phyloP scores from a whole-genome alignment of 2,329 filamentous ascomycete genomes.

The Aspergillus novofumigatus region DNA sequence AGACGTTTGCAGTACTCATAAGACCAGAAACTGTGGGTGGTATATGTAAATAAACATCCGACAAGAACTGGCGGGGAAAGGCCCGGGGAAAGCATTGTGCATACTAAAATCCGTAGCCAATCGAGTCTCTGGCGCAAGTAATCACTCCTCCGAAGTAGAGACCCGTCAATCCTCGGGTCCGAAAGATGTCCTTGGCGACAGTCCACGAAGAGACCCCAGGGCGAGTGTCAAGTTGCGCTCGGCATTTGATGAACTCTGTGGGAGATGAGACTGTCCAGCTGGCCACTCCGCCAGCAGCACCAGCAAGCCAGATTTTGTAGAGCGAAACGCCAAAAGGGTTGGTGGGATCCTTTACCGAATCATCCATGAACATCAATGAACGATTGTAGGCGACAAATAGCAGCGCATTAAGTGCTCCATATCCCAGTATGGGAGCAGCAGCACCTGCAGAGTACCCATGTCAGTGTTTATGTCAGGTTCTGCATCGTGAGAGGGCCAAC shows the following conservation, averaged over 20 bases:
- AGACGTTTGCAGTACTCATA: conserved; percentile 71
- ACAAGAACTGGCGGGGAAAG: conserved; percentile 5
- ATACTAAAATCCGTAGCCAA: conserved; percentile 94
- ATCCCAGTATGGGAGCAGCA: conserved; percentile 80
- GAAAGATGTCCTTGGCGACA: conserved; percentile 60
- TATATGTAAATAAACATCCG: conserved; percentile 8
- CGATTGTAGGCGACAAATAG: conserved; percentile 90
- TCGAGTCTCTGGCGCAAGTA: conserved; percentile 75
- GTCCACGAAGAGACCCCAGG: conserved; percentile 55
- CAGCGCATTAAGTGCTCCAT: conserved; percentile 85
- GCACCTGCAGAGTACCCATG: conserved; percentile 51
- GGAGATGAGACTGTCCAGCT: conserved; percentile 84
- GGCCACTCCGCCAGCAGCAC: conserved; percentile 74
- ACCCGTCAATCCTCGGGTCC: conserved; percentile 59
- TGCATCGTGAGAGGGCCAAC: conserved; percentile 1
- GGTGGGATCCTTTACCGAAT: conserved; percentile 40
- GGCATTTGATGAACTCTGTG: conserved; percentile 86
- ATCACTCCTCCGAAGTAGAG: conserved; percentile 78
- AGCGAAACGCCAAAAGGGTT: conserved; percentile 48
- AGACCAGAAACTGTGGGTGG: conserved; percentile 66
- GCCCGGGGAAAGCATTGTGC: conserved; percentile 21
- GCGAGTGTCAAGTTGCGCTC: conserved; percentile 63
- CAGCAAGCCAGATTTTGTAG: conserved; percentile 70
- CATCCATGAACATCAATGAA: conserved; percentile 60
- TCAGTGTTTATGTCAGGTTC: conserved; percentile 6